These are phyloP conservation scores for Diaporthe batatas DNA, from an alignment of 2,329 filamentous ascomycete genomes.

Conservation along the genomic window DNA sequence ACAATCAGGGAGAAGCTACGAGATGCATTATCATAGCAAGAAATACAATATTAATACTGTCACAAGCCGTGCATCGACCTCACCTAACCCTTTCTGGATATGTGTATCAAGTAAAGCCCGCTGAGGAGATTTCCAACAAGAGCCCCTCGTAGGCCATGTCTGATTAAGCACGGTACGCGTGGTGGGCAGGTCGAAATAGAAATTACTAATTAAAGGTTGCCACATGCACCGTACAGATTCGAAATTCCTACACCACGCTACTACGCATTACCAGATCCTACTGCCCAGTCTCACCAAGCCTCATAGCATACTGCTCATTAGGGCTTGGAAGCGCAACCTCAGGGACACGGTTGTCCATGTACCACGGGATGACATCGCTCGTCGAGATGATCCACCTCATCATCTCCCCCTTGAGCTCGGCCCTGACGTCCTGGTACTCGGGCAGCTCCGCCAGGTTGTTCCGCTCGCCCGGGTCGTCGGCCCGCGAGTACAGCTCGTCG, in stretches of 20 bases:
- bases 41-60: neutral
- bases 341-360: slow-evolving; percentile 4
- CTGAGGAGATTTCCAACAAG: too few species aligned
- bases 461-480: slow-evolving; percentile 54
- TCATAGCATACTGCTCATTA: neutral
- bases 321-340: neutral
- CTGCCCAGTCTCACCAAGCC: neutral
- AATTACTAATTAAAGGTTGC: too few species aligned
- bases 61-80: neutral
- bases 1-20: slow-evolving; percentile 34
- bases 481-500: slow-evolving; percentile 57
- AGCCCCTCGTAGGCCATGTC: too few species aligned
- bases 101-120: too few species aligned
- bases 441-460: slow-evolving; percentile 54
- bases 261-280: neutral
- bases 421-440: slow-evolving; percentile 44
- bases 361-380: slow-evolving; percentile 54
- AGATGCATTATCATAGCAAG: slow-evolving; percentile 35
- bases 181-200: too few species aligned
- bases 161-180: too few species aligned
- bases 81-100: neutral
- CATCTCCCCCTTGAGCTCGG: slow-evolving; percentile 50
- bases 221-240: too few species aligned
- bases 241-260: neutral
- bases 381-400: slow-evolving; percentile 55